Evolutionary conservation across 495 filamentous ascomycete species (phyloP).

Genomic region (Halenospora varia): DNA sequence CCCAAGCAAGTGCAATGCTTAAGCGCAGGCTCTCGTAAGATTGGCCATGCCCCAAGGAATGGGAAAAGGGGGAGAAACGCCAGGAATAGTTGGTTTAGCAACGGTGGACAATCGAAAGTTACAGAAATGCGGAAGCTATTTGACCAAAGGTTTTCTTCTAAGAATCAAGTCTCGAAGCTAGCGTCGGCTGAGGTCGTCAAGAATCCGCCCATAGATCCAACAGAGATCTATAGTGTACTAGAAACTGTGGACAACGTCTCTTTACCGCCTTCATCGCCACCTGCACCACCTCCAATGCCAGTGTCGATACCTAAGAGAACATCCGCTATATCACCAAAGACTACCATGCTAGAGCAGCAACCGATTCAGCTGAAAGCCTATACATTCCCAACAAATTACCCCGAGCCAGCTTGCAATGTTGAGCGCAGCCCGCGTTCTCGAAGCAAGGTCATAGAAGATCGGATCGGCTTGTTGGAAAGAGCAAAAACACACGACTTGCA

Average conservation of each 20-base stretch:
- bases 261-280: not conserved
- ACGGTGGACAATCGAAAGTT: conserved; percentile 2
- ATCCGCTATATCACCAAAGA: conserved; percentile 1
- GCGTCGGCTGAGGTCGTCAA: not conserved
- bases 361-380: not conserved
- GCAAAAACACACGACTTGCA: not conserved
- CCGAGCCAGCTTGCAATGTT: no score
- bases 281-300: not conserved
- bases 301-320: not conserved
- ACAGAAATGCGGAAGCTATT: conserved; percentile 12
- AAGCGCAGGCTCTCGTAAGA: not conserved
- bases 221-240: not conserved
- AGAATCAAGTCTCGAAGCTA: not conserved
- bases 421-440: no score
- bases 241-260: no score
- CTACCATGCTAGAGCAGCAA: not conserved
- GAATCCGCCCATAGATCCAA: not conserved
- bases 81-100: not conserved
- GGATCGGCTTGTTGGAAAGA: conserved; percentile 11
- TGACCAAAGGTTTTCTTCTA: conserved; percentile 1
- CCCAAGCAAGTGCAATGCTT: not conserved
- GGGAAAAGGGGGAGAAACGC: not conserved
- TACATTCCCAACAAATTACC: no score
- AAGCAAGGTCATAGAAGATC: conserved; percentile 4
- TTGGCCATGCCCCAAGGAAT: not conserved